These are phyloP conservation scores for Kluyveromyces starmeri DNA, from an alignment of 805 yeast genomes.

Conservation along the genomic window DNA sequence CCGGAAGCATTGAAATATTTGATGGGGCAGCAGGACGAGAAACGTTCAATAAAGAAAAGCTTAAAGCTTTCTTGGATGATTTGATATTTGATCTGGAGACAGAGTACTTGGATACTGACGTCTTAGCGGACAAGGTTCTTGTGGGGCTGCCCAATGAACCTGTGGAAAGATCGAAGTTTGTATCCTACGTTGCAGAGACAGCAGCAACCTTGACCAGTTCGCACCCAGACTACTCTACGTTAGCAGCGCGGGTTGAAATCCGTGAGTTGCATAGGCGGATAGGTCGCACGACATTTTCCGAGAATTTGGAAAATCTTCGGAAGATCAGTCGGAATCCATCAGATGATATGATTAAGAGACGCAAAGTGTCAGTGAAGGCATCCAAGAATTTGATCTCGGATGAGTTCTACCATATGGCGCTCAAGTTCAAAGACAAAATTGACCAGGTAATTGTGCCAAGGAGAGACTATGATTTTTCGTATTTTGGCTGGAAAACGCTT, in stretches of 20 bases:
- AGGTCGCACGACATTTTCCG: constrained; percentile 10
- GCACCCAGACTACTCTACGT: constrained; percentile 92
- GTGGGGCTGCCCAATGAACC: constrained; percentile 71
- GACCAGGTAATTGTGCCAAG: constrained; percentile 61
- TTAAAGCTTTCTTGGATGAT: constrained; percentile 3
- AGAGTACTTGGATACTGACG: constrained; percentile 79
- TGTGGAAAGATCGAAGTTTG: constrained; percentile 78
- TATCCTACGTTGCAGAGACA: constrained; percentile 81
- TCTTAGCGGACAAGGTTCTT: constrained; percentile 84
- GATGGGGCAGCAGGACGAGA: constrained; percentile 4
- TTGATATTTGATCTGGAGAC: constrained; percentile 86
- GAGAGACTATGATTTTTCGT: constrained; percentile 68
- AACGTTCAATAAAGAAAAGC: not conserved
- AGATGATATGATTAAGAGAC: constrained; percentile 2
- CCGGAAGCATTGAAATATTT: constrained; percentile 1
- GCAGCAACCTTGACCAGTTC: constrained; percentile 93
- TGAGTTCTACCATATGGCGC: constrained; percentile 52
- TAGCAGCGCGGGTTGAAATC: constrained; percentile 91
- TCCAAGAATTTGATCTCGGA: constrained; percentile 44
- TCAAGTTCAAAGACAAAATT: constrained; percentile 49
- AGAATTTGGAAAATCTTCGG: constrained; percentile 10
- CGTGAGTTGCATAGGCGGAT: constrained; percentile 79
- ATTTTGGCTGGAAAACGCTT: constrained; percentile 82
- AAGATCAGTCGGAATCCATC: not conserved
- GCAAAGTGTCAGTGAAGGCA: not conserved